phyloP scores from a whole-genome alignment of 768 basidiomycete species.

The Boletus rubroflammeus region DNA sequence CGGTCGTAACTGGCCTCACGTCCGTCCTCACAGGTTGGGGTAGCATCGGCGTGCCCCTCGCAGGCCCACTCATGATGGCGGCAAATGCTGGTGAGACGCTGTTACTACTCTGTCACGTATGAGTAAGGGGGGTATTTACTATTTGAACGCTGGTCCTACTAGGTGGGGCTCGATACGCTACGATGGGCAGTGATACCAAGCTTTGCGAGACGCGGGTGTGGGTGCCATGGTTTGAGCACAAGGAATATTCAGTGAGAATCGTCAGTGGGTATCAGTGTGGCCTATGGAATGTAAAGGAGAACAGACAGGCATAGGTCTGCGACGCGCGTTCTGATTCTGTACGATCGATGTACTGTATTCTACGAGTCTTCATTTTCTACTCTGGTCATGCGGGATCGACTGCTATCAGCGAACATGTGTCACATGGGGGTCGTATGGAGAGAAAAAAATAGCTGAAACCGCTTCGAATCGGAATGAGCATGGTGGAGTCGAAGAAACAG shows the following conservation, averaged over 20 bases:
- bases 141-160: neutral
- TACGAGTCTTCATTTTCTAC: neutral
- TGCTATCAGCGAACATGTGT: neutral
- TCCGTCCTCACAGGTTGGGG: constrained; percentile 4
- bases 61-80: constrained; percentile 7
- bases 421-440: neutral
- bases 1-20: constrained; percentile 10
- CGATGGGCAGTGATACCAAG: neutral
- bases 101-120: neutral
- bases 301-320: constrained; percentile 6
- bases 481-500: too few species aligned
- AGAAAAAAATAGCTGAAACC: neutral
- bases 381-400: neutral
- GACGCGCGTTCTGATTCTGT: too few species aligned
- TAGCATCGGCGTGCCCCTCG: neutral
- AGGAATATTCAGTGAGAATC: constrained; percentile 17
- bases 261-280: neutral
- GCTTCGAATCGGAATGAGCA: neutral
- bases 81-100: constrained; percentile 10
- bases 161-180: constrained; percentile 12
- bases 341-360: too few species aligned
- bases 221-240: constrained; percentile 23
- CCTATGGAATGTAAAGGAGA: constrained; percentile 18
- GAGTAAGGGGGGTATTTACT: neutral
- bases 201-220: constrained; percentile 19